Base-by-base conservation (phyloP, 306 rosid genomes). In the Rubus idaeus region DNA sequence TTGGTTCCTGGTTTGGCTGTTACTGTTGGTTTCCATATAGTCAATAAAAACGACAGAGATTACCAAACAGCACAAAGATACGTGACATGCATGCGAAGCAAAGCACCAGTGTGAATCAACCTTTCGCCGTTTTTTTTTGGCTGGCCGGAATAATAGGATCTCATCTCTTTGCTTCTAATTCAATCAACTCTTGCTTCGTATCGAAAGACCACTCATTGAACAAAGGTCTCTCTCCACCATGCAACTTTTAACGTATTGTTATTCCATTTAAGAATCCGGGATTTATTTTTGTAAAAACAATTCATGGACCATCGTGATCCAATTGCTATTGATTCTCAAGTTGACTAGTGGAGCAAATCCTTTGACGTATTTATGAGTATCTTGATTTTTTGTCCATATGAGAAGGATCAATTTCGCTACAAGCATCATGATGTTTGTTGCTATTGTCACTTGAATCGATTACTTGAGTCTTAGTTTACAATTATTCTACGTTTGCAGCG, bases 11-110 rank as follows among this genome's bases (percentile, higher is more conserved):
- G 9, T 42, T 42, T 9, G 26, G 68, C 77, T 23, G 77, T 42
- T 58, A 16, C 30, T 13, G 55, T 60, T 26, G 45, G 69, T 8
- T 39, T 16, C 0, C 13, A 4, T 9, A 8, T 1, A 23, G 47
- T 46, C 18, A 30, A 45, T 10, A 26, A 61, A 26, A 75, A 47
- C 49, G 39, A 20, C 71, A 44, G 2, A 42, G 37, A 67, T 10
- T 21, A 3, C 47, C 5, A 50, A 17, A 2, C 8, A 61, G 46
- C 14, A 37, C 20, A 41, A 35, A 68, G 76, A 82, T 73, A 11
- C 82, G 81, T 77, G 85, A 68, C 77, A 62, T 18, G 39, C 70
- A 75, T 52, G 52, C 65, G 45, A 70, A 80, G 40, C 49, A 70
- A 73, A 82, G 42, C 58, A 68, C 68, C 73, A 64, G 46, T 20